phyloP scores from a whole-genome alignment of 768 basidiomycete species.

The Lactarius evosmus region DNA sequence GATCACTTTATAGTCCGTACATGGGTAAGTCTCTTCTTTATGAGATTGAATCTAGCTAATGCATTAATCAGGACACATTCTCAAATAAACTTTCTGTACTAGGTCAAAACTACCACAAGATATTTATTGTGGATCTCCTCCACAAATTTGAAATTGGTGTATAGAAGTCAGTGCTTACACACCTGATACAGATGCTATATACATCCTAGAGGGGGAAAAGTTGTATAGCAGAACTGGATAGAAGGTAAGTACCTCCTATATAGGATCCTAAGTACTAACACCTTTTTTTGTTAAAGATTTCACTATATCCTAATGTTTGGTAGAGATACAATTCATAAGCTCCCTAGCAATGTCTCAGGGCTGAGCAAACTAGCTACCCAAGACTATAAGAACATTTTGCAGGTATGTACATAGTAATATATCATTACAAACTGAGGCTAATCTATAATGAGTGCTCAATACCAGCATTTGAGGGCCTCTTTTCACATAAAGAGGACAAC shows the following conservation, averaged over 20 bases:
- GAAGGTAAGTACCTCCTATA: too few species aligned
- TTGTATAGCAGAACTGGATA: too few species aligned
- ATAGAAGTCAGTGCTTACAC: slow-evolving; percentile 39
- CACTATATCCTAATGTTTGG: too few species aligned
- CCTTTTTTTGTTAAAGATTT: too few species aligned
- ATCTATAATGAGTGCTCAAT: neutral
- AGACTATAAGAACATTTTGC: neutral
- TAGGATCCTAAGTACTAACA: too few species aligned
- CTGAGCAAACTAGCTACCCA: neutral
- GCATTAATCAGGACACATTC: neutral
- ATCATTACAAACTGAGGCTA: too few species aligned
- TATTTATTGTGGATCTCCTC: slow-evolving; percentile 39
- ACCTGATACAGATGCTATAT: slow-evolving; percentile 37
- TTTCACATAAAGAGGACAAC: slow-evolving; percentile 44
- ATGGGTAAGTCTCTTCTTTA: neutral
- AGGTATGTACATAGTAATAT: too few species aligned
- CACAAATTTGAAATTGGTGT: slow-evolving; percentile 43
- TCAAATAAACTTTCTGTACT: neutral
- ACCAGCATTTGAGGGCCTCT: slow-evolving; percentile 5
- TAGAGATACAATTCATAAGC: neutral
- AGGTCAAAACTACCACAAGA: slow-evolving; percentile 10
- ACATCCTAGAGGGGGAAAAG: slow-evolving; percentile 30
- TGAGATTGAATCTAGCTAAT: neutral
- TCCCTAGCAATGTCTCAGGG: neutral
- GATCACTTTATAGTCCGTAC: neutral